phyloP scores from a whole-genome alignment of 73 alveolate species.

The Tetrahymena thermophila region DNA sequence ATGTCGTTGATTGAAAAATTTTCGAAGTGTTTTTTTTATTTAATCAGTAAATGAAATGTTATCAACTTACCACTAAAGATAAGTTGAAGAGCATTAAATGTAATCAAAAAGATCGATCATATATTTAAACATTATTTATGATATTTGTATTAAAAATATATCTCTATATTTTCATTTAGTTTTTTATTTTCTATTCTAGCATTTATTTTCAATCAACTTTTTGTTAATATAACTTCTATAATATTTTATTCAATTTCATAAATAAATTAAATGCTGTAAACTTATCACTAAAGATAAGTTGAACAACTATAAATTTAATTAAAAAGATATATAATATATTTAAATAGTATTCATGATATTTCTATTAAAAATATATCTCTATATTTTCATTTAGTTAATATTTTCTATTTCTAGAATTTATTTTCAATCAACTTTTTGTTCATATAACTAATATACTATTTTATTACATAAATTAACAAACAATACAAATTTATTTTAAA shows the following conservation, averaged over 20 bases:
- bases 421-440: no score
- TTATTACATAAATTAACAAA: no score
- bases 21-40: background rate
- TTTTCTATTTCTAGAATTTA: no score
- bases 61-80: background rate
- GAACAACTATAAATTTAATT: no score
- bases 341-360: background rate
- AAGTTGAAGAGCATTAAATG: background rate
- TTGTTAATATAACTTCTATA: no score
- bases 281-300: background rate
- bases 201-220: no score
- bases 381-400: background rate
- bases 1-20: slow-evolving; percentile 9
- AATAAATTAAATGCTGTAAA: no score
- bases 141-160: background rate
- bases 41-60: background rate
- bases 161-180: background rate
- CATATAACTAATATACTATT: no score
- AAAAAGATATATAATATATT: background rate
- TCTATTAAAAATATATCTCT: background rate
- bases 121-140: background rate
- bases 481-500: no score
- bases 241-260: no score
- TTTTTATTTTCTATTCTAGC: background rate
- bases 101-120: background rate